Base-by-base conservation (phyloP, 176 grass and related monocot species). In the Avena eriantha region DNA sequence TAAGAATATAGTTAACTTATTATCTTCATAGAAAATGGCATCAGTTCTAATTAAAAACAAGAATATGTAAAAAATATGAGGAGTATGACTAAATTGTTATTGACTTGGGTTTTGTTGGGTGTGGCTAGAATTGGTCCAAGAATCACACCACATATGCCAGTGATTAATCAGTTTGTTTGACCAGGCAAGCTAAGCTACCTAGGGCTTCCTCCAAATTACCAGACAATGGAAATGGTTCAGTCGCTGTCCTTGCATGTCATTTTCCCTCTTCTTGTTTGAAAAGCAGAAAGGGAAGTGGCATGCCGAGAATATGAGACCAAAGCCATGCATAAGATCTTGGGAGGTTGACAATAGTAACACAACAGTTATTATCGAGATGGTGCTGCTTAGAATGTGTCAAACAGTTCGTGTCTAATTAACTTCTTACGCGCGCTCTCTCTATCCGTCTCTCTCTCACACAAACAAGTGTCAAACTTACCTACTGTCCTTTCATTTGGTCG, bases 111-210 rank as follows among this genome's bases (percentile, higher is more conserved):
- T 82, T 77, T 80, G 16, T 80, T 91, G 55, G 53, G 10, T 68
- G 80, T 58, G 67, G 24, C 31, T 53, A 58, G 69, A 87, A 61
- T 35, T 59, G 69, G 85, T 88, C 89, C 60, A 43, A 43, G 10
- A 3, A 34, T 31, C 7, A 11, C 34, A 58, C 24, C 19, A 63
- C 19, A 31, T n/a, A 14, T 54, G 11, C 21, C 17, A 2, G 59
- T 77, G 69, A 39, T 76, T 31, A 76, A 75, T 48, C 23, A 33
- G 47, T 61, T 76, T 35, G 60, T 55, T 91, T 87, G 89, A 88
- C 85, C 76, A 10, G 81, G 60, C 89, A 69, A 22, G 53, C 53
- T 60, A 18, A 17, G 59, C 22, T 33, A 69, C 16, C 41, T 46
- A 46, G 36, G 18, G 35, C 21, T 70, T 43, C 69, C 69, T 71